A percentile compares a stretch with the other conserved stretches of the same genome.
phyloP scores from a whole-genome alignment of 306 rosid species.

The Malus orientalis region DNA sequence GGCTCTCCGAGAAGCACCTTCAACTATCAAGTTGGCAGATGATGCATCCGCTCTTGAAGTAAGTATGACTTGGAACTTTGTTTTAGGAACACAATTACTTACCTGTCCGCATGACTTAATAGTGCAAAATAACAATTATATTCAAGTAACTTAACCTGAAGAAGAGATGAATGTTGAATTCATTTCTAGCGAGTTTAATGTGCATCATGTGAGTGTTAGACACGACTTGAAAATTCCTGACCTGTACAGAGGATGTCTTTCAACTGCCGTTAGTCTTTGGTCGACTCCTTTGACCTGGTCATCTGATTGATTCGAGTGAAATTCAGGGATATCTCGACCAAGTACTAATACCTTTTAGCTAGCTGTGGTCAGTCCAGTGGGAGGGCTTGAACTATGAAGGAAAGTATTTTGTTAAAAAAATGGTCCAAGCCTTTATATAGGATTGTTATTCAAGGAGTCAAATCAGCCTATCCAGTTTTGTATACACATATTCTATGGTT shows the following conservation, averaged over 20 bases:
- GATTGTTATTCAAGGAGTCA: neutral
- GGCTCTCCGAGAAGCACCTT: slow-evolving; percentile 44
- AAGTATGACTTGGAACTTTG: slow-evolving; percentile 13
- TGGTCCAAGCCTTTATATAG: neutral
- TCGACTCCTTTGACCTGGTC: neutral
- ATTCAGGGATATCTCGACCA: neutral
- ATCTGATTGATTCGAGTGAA: neutral
- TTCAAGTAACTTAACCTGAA: neutral
- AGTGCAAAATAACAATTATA: neutral
- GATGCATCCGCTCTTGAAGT: slow-evolving; percentile 58
- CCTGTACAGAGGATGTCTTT: neutral
- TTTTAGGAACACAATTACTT: neutral
- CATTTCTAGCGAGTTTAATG: neutral
- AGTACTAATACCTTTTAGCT: neutral
- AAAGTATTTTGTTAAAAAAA: no score
- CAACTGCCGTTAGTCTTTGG: neutral
- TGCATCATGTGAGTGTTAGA: neutral
- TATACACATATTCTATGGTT: neutral
- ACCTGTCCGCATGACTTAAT: neutral
- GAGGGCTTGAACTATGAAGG: neutral
- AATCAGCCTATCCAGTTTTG: neutral
- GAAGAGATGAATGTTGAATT: neutral
- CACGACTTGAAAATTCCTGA: neutral
- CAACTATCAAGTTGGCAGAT: slow-evolving; percentile 25
- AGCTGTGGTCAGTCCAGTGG: neutral